Evolutionary conservation across 441 rosid species (phyloP).

Genomic region (Populus hybrid): DNA sequence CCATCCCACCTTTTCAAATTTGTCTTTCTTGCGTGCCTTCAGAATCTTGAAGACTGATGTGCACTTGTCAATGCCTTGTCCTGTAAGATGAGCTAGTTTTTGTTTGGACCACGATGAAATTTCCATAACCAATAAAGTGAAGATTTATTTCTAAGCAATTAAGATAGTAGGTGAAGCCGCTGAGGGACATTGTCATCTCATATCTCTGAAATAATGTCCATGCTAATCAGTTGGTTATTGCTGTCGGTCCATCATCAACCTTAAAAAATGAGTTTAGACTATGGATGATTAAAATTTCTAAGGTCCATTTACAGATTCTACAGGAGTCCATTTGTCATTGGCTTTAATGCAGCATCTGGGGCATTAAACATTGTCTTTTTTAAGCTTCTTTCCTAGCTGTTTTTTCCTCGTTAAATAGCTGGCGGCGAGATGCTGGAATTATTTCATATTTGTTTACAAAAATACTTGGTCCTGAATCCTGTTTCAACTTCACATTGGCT

Average conservation of each 20-base stretch:
- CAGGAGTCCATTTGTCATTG: background rate
- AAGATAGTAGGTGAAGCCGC: background rate
- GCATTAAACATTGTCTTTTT: background rate
- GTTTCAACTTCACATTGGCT: background rate
- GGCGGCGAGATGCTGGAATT: background rate
- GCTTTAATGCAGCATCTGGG: constrained; percentile 4
- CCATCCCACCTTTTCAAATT: no score
- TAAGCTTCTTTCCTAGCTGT: background rate
- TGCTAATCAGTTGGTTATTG: background rate
- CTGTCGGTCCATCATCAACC: constrained; percentile 7
- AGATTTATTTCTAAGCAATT: background rate
- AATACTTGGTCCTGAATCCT: background rate
- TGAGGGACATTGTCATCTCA: background rate
- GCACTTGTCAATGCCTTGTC: background rate
- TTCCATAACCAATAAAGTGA: background rate
- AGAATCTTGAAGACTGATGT: background rate
- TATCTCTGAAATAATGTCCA: constrained; percentile 3
- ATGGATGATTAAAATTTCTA: background rate
- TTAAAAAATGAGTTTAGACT: background rate
- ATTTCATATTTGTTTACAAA: background rate
- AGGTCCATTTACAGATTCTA: background rate
- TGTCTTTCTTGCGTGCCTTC: background rate
- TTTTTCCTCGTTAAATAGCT: constrained; percentile 5
- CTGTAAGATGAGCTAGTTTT: background rate
- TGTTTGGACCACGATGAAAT: background rate